Evolutionary conservation across 257 asterid species (phyloP).

Genomic region (Anisodus acutangulus): DNA sequence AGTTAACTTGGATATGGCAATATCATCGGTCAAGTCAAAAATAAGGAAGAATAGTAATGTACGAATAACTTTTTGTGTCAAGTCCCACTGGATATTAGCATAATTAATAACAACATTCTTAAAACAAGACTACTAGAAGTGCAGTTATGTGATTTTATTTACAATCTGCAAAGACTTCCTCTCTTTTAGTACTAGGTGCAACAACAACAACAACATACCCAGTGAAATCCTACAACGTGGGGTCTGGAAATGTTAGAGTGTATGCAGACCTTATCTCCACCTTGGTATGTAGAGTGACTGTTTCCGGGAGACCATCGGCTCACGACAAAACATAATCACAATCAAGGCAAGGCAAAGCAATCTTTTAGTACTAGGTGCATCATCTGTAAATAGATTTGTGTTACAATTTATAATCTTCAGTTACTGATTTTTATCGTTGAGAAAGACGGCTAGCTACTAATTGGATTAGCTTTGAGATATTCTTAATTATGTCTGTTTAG

Average conservation of each 20-base stretch:
- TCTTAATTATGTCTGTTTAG: not conserved
- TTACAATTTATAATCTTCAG: not conserved
- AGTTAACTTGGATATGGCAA: not conserved
- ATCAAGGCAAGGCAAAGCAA: too few relatives aligned
- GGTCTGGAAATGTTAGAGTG: too few relatives aligned
- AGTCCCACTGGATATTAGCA: not conserved
- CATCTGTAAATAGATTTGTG: not conserved
- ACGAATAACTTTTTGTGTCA: not conserved
- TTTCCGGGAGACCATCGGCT: too few relatives aligned
- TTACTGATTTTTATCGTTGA: constrained; percentile 4
- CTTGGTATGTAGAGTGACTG: too few relatives aligned
- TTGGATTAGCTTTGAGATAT: not conserved
- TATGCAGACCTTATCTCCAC: too few relatives aligned
- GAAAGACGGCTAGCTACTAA: not conserved
- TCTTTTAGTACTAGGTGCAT: not conserved
- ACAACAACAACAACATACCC: too few relatives aligned
- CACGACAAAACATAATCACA: too few relatives aligned
- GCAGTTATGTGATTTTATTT: not conserved
- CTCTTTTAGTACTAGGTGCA: not conserved
- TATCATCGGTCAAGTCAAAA: not conserved
- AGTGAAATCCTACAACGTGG: too few relatives aligned
- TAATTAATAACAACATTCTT: not conserved
- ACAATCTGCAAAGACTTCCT: not conserved
- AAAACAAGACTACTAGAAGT: constrained; percentile 1
- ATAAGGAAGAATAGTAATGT: not conserved